Base-by-base conservation (phyloP, 164 flowering plant species). In the Houttuynia cordata region DNA sequence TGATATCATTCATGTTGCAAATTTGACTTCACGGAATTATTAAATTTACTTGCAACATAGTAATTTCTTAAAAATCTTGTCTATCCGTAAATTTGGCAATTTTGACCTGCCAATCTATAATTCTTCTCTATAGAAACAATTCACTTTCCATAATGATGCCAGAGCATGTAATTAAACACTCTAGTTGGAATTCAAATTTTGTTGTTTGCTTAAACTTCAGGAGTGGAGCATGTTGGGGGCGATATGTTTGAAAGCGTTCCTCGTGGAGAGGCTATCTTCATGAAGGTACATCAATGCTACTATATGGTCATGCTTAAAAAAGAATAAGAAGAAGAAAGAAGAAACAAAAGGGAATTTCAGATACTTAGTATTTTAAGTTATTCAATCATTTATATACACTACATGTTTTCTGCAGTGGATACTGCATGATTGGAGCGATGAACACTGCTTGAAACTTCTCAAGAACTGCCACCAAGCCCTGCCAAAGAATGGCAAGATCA, bases 341-440 rank as follows among this genome's bases (percentile, higher is more conserved):
- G 0, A 7, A 8, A n/a, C 0, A 0, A 3, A n/a, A n/a, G n/a
- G n/a, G 6, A 53, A 12, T 22, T 21, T 53, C 19, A 0, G 7
- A 14, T 24, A 8, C 30, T 6, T 20, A 18, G 6, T 17, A 7
- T 12, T 12, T 1, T 12, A 15, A 10, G 0, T 10, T 25, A 8
- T 14, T 10, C 59, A 22, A 0, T 1, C n/a, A 5, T 24, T 9
- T 8, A 1, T 10, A 6, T 20, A 24, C 20, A 2, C 30, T 4
- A 4, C 1, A 8, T 21, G 58, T 23, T 23, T 24, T 4, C 24
- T 37, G 22, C 73, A 88, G 88, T 87, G 93, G 93, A 85, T 91
- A 25, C 84, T 86, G 23, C 97, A 88, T 47, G 93, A 91, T 22
- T 91, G 96, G 97, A 86, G 88, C 65, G 97, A 91, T 24, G 86